Conservation (phyloP, 495 filamentous ascomycete species). For the Penicillium daleae region DNA sequence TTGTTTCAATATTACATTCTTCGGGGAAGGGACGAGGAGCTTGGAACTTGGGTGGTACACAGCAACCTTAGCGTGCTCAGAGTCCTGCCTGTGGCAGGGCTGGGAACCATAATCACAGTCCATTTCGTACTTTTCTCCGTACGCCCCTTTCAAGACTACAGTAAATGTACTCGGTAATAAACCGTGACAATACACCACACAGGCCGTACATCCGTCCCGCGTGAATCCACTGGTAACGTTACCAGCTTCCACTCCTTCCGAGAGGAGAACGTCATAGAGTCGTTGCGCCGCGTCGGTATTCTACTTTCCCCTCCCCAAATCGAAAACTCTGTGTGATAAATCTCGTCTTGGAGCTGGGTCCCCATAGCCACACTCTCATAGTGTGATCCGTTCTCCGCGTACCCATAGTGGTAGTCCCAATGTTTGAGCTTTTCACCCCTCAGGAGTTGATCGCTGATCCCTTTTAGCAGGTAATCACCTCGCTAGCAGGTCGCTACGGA, state of each 20-base stretch:
- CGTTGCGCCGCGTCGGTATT: slow-evolving; percentile 16
- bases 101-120: not conserved
- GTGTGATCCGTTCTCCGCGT: not conserved
- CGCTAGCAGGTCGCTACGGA: not conserved
- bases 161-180: slow-evolving; percentile 4
- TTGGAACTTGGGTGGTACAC: not conserved
- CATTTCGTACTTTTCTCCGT: not conserved
- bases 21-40: not conserved
- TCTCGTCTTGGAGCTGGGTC: not conserved
- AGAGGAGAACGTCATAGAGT: slow-evolving; percentile 32
- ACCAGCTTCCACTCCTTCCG: slow-evolving; percentile 28
- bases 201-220: slow-evolving; percentile 1
- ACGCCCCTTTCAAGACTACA: not conserved
- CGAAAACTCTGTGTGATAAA: slow-evolving; percentile 2
- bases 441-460: not conserved
- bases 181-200: slow-evolving; percentile 9
- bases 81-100: not conserved
- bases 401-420: not conserved
- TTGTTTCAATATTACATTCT: not conserved
- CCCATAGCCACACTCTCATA: not conserved
- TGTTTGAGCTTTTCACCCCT: not conserved
- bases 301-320: slow-evolving; percentile 2
- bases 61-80: not conserved
- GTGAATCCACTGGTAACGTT: slow-evolving; percentile 28
- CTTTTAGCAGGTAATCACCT: not conserved